Conservation (phyloP, 768 basidiomycete species). For the Punctularia strigosozonata region DNA sequence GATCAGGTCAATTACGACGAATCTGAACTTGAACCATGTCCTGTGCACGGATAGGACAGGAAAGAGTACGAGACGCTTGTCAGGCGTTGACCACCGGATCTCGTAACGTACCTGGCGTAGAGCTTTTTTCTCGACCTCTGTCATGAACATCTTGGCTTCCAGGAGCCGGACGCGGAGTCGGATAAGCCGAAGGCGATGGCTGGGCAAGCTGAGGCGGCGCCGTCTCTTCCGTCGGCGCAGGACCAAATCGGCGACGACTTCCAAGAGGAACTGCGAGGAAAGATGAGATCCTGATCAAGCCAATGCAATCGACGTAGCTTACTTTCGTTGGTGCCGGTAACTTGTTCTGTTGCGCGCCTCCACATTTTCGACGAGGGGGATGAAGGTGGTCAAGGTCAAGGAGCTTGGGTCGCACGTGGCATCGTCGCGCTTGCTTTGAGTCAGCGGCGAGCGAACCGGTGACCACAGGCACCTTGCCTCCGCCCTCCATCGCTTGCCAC, state of each 20-base stretch:
- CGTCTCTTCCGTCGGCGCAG: constrained; percentile 70
- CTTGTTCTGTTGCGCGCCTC: constrained; percentile 81
- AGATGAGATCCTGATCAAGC: constrained; percentile 5
- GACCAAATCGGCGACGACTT: constrained; percentile 83
- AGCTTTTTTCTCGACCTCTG: constrained; percentile 61
- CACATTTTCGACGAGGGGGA: constrained; percentile 43
- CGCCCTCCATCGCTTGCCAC: too few relatives aligned
- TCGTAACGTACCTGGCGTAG: constrained; percentile 57
- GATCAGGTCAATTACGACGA: constrained; percentile 14
- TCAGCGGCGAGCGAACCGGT: too few relatives aligned
- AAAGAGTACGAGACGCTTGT: constrained; percentile 7
- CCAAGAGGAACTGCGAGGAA: constrained; percentile 58
- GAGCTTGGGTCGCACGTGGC: too few relatives aligned
- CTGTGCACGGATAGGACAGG: constrained; percentile 1
- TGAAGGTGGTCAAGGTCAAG: constrained; percentile 7
- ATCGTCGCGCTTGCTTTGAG: too few relatives aligned
- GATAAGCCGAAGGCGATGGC: constrained; percentile 77
- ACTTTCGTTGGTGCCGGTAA: constrained; percentile 92
- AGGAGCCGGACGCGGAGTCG: constrained; percentile 51
- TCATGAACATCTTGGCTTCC: constrained; percentile 43
- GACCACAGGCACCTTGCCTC: too few relatives aligned
- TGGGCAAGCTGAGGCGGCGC: constrained; percentile 80
- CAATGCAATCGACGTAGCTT: constrained; percentile 14
- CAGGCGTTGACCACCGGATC: constrained; percentile 1
- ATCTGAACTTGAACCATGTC: background rate